phyloP scores from a whole-genome alignment of 139 green algal species.

The Chlorella sp. region DNA sequence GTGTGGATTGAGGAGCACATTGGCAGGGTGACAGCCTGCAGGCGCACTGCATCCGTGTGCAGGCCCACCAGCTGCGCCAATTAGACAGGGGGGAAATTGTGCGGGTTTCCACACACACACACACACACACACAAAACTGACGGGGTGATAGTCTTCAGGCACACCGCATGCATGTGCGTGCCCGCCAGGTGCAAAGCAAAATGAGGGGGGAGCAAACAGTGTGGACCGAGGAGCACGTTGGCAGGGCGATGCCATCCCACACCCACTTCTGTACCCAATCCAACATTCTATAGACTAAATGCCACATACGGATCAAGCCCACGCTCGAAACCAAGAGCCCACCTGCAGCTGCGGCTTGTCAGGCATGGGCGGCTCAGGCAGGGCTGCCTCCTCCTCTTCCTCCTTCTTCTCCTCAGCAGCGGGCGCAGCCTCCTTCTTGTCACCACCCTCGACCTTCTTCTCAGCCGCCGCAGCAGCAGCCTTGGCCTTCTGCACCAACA shows the following conservation, averaged over 20 bases:
- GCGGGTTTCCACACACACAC: too few species aligned
- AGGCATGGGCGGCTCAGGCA: constrained; percentile 19
- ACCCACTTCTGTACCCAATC: too few species aligned
- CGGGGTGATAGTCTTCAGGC: too few species aligned
- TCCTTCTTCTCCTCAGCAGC: background rate
- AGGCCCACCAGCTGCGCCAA: constrained; percentile 45
- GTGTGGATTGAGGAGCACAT: too few species aligned
- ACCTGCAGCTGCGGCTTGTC: constrained; percentile 15
- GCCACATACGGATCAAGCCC: too few species aligned
- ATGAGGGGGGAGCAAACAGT: background rate
- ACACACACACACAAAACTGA: too few species aligned
- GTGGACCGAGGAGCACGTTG: too few species aligned
- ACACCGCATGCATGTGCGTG: too few species aligned
- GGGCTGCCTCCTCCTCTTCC: background rate
- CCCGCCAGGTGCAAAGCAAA: background rate
- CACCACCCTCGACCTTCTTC: constrained; percentile 30
- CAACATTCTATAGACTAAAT: too few species aligned
- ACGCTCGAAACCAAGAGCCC: too few species aligned
- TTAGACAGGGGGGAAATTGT: too few species aligned
- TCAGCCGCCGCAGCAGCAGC: constrained; percentile 11
- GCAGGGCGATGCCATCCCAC: too few species aligned
- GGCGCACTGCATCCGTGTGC: constrained; percentile 19
- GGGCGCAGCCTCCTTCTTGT: background rate
- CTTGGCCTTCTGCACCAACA: constrained; percentile 10
- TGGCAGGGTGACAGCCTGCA: constrained; percentile 38